Evolutionary conservation across 1,139 yeast genomes (phyloP).

Genomic region (Suhomyces ambrosiae): DNA sequence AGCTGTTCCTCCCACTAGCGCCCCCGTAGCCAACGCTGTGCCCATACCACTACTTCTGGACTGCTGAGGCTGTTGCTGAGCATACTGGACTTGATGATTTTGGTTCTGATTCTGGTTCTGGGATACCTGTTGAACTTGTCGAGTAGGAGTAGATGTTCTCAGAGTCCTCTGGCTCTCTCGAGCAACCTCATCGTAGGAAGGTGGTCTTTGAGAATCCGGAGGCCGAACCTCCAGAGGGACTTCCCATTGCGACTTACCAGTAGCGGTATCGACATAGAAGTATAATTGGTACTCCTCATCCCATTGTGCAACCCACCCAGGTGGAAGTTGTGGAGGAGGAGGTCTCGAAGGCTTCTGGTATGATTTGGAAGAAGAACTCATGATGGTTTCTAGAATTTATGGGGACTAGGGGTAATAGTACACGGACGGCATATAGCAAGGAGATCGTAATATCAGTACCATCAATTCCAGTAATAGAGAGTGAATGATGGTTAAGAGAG

Average conservation of each 20-base stretch:
- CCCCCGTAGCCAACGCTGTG: conserved; percentile 14
- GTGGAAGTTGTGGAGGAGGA: conserved; percentile 22
- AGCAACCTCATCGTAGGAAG: conserved; percentile 1
- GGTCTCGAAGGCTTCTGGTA: conserved; percentile 4
- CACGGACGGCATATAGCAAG: no score
- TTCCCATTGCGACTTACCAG: conserved; percentile 30
- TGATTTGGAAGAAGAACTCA: neutral
- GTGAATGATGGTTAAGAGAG: no score
- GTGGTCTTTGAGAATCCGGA: conserved; percentile 4
- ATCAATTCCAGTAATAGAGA: no score
- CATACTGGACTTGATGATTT: conserved; percentile 1
- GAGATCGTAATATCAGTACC: no score
- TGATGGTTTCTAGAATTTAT: neutral
- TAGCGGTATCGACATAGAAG: conserved; percentile 26
- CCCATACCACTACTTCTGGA: conserved; percentile 1
- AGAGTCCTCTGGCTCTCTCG: neutral
- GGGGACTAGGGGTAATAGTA: neutral
- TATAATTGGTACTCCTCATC: conserved; percentile 29
- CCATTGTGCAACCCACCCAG: conserved; percentile 35
- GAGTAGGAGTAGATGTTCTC: no score
- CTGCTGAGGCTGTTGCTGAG: conserved; percentile 1
- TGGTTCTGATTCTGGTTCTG: conserved; percentile 1
- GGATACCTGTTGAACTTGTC: conserved; percentile 2
- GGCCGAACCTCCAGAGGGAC: no score
- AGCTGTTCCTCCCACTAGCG: conserved; percentile 10